A percentile compares a stretch with the other conserved stretches of the same genome.
These are phyloP conservation scores for Aspergillus transmontanensis DNA, from an alignment of 2,329 filamentous ascomycete species.

Conservation along the genomic window DNA sequence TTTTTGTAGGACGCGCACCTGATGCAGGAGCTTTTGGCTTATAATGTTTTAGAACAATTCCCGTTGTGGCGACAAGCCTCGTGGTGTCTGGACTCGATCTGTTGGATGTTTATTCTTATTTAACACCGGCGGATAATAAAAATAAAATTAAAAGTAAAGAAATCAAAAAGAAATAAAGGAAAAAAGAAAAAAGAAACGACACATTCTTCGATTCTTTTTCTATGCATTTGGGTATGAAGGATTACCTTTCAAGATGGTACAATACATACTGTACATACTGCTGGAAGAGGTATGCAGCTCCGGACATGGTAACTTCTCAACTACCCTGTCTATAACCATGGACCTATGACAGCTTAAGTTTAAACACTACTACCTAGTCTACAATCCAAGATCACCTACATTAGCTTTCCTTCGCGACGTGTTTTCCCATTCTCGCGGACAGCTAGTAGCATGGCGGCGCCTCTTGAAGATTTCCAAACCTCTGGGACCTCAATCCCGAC, in stretches of 20 bases:
- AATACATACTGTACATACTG: background rate
- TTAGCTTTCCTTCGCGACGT: background rate
- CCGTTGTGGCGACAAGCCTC: constrained; percentile 4
- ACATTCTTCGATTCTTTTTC: background rate
- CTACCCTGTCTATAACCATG: background rate
- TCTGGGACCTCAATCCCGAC: background rate
- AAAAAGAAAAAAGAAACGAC: background rate
- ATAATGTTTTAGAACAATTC: background rate
- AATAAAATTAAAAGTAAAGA: background rate
- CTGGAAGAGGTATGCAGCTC: background rate
- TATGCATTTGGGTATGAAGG: background rate
- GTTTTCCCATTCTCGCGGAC: background rate
- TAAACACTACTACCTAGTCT: background rate
- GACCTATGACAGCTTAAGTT: constrained; percentile 2
- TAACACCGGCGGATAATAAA: background rate
- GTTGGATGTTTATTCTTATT: background rate
- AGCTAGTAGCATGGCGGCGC: constrained; percentile 1
- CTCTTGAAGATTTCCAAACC: constrained; percentile 1
- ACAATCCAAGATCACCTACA: background rate
- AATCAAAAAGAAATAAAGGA: background rate
- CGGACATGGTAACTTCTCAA: background rate
- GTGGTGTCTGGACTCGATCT: constrained; percentile 3
- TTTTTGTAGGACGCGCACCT: constrained; percentile 6
- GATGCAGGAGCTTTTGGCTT: background rate
- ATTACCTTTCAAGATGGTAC: background rate